Base-by-base conservation (phyloP, 1,284 basidiomycete species). In the Sphagnurus paluster region DNA sequence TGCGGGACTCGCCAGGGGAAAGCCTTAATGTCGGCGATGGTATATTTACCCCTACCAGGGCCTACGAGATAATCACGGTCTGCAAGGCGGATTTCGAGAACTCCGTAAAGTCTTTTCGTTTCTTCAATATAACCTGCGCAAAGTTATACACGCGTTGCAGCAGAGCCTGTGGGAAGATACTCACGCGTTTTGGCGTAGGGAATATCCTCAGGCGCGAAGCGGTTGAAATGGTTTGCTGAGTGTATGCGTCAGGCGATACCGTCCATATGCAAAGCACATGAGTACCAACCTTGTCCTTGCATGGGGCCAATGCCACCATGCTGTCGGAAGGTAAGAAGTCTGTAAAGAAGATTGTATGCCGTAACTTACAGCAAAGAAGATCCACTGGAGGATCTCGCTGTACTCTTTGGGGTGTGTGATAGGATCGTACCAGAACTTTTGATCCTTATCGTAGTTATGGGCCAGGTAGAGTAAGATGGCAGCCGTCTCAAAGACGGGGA, bases 21-120 rank as follows among this genome's bases (percentile, higher is more conserved):
- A 8, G 72, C 69, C 54, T 85, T 85, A 50, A 82, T 71, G 56
- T 86, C 82, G 3, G 84, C 88, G 26, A 91, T 70, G 33, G 74
- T 80, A 65, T 79, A 88, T 46, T 77, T 80, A 5, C 84, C 85
- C 41, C 71, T 67, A 0, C 79, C 83, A 23, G 79, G 67, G 9
- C 89, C 89, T 8, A 79, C 86, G 23, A 93, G 77, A 64, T 75
- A 93, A 44, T 86, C 79, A 19, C 81, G 77, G 41, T 74, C 72
- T 24, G 68, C 61, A 2, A 94, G 76, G 16, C 82, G 80, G 46
- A 79, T 78, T 54, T 93, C 82, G 44, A 93, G 75, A 7, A 93
- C 90, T 30, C 77, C 70, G 61, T 87, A 90, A 4, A 93, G 74
- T 23, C 90, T 79, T 61, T 82, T 82, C 2, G 87, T 87, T 71